Conservation (phyloP, 179 eudicot species). For the Carnegiea gigantea region DNA sequence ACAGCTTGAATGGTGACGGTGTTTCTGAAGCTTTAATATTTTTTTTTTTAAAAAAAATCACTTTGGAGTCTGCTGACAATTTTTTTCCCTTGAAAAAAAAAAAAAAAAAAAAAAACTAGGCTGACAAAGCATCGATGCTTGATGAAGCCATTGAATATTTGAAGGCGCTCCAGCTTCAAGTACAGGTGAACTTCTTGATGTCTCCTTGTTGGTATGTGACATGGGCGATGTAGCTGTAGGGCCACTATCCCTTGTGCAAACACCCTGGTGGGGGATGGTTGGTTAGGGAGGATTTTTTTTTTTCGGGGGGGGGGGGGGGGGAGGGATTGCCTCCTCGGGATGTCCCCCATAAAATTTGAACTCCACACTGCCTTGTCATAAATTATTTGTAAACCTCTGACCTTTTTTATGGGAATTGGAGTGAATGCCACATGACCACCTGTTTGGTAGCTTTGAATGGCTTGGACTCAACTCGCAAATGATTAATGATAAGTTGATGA, state of each 20-base stretch:
- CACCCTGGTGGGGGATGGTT: not conserved
- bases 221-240: not conserved
- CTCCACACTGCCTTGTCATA: not conserved
- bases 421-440: not conserved
- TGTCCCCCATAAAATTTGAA: not conserved
- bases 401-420: not conserved
- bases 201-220: not conserved
- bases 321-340: not conserved
- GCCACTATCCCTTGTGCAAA: not conserved
- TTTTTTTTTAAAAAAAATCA: not conserved
- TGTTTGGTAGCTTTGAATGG: not conserved
- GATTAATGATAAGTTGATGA: not conserved
- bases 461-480: not conserved
- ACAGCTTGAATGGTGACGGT: too few species aligned
- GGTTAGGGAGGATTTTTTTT: not conserved
- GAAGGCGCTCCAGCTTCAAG: slow-evolving; percentile 96
- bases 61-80: slow-evolving; percentile 18
- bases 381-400: too few species aligned
- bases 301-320: not conserved
- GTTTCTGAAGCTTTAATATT: too few species aligned
- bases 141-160: slow-evolving; percentile 98
- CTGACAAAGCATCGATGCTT: slow-evolving; percentile 98
- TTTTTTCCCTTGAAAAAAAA: not conserved
- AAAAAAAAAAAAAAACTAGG: slow-evolving; percentile 37
- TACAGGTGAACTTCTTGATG: slow-evolving; percentile 59